Evolutionary conservation across 768 basidiomycete species (phyloP), one percentile per base, ranked within the genome.

Genomic region (Phylloporus sp.): DNA sequence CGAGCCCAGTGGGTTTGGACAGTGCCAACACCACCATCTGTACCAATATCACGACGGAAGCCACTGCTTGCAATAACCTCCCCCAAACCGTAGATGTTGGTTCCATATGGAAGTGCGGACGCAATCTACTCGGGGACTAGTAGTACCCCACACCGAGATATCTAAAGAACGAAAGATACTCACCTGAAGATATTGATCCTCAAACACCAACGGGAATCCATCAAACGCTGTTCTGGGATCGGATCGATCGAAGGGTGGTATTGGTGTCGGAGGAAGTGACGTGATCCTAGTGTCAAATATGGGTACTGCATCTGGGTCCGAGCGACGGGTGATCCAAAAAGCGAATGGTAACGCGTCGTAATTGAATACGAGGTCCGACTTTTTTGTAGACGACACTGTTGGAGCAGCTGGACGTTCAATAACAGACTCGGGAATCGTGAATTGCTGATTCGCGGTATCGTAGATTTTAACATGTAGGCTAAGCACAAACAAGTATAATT

Each of bases 41-140:
- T 70, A 24, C 78, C 78, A 27, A 86, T 73, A 52, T 82, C 78
- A 27, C 86, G 74, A 34, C 86, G 72, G 64, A 86, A 84, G 5
- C 86, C 86, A 53, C 83, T 84, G 61, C 80, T 81, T 2, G 85
- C 76, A 12, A 88, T 71, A 1, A 82, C 80, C 63, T 93, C 88
- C 2, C 89, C 87, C 32, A 91, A 68, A 3, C 90, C 90, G 56
- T 90, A 91, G 43, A 91, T 77, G 57, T 91, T 90, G 3, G 88
- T 77, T 31, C 76, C 73, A 7, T 76, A 63, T 1, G 88, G 86
- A 2, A 91, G 71, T 0, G 84, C 77, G 4, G 86, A 86, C 1
- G 86, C 71, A 18, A 91, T 56, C 82, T 84, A 53, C 3, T 15
- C 47, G 3, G 22, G 13, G 8, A n/a, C 20, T 23, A 15, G 27